Conservation (phyloP, 176 grass and related monocot species). For the Areca catechu region DNA sequence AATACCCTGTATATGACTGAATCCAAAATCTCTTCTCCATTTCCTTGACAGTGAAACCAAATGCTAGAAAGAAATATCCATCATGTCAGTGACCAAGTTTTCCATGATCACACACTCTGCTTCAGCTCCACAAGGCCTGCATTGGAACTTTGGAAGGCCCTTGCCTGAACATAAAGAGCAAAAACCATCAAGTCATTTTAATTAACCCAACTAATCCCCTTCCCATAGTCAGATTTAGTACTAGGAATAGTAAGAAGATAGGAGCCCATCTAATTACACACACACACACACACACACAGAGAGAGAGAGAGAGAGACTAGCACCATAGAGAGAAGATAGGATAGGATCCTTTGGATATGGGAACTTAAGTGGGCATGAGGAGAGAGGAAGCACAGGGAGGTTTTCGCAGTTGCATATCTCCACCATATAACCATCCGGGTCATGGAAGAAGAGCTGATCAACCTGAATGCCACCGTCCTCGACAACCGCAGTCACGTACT, state of each 20-base stretch:
- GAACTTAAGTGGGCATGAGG: conserved; percentile 6
- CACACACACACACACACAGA: not conserved
- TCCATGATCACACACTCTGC: conserved; percentile 10
- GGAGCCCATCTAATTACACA: no score
- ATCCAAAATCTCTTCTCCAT: no score
- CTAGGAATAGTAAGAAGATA: no score
- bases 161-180: not conserved
- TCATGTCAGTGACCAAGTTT: conserved; percentile 5
- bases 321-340: not conserved
- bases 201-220: no score
- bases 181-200: not conserved
- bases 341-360: not conserved
- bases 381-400: conserved; percentile 15
- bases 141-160: conserved; percentile 1
- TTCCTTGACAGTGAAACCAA: not conserved
- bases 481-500: not conserved
- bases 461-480: not conserved
- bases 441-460: conserved; percentile 5
- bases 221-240: no score
- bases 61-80: conserved; percentile 9
- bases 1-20: no score
- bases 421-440: not conserved
- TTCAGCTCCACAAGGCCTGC: conserved; percentile 3
- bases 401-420: conserved; percentile 1
- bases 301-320: not conserved